Evolutionary conservation across 1,284 basidiomycete genomes (phyloP).

Genomic region (Puccinia horiana): DNA sequence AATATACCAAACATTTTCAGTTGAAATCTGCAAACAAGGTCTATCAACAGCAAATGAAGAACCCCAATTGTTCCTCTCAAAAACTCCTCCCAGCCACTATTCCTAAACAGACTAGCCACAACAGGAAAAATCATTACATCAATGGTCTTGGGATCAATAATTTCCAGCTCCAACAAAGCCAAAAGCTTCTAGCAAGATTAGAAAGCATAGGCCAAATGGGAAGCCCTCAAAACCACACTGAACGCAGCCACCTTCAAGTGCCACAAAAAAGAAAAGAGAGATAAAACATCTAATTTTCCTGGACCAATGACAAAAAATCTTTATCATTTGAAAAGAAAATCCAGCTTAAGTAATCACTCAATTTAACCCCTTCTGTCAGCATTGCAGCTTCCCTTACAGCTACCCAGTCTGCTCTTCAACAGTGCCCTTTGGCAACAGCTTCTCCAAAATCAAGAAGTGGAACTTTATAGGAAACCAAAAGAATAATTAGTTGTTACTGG

Average conservation of each 20-base stretch:
- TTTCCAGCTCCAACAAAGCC: too few relatives aligned
- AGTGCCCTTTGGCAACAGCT: neutral
- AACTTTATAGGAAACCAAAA: neutral
- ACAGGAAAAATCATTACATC: neutral
- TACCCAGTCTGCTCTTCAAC: neutral
- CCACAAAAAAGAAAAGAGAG: neutral
- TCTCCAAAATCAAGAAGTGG: neutral
- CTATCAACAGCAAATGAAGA: too few relatives aligned
- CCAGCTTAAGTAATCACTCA: neutral
- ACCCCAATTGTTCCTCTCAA: too few relatives aligned
- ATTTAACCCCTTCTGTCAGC: neutral
- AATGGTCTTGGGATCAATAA: neutral
- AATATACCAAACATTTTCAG: too few relatives aligned
- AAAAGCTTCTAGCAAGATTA: too few relatives aligned
- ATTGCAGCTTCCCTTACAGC: neutral
- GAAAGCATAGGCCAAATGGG: neutral
- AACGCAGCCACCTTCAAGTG: neutral
- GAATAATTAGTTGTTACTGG: slow-evolving; percentile 7
- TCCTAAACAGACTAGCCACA: too few relatives aligned
- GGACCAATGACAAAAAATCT: neutral
- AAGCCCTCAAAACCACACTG: slow-evolving; percentile 9
- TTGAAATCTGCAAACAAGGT: too few relatives aligned
- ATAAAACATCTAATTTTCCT: slow-evolving; percentile 3
- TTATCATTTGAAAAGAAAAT: neutral
- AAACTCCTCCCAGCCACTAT: too few relatives aligned